Percentiles rank a stretch among this genome's conserved stretches.
These are phyloP conservation scores for Pichia kluyveri DNA, from an alignment of 805 yeast genomes.

Conservation along the genomic window DNA sequence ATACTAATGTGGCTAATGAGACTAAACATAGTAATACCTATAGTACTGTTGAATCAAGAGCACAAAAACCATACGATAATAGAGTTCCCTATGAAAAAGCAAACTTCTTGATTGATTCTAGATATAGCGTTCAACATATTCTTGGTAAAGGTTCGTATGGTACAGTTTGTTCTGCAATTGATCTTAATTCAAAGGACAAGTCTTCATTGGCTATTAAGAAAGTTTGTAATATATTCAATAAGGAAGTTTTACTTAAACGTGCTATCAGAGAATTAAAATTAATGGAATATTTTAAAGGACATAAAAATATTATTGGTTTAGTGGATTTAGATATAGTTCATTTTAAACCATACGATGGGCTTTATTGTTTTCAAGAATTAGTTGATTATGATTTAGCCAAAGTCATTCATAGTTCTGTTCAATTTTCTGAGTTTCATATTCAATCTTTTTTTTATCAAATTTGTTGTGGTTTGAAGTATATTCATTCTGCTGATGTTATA, in stretches of 20 bases:
- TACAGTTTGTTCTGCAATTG: conserved; percentile 68
- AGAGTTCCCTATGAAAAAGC: conserved; percentile 38
- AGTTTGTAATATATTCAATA: conserved; percentile 59
- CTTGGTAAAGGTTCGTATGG: conserved; percentile 87
- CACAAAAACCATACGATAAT: not conserved
- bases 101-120: conserved; percentile 51
- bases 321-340: conserved; percentile 66
- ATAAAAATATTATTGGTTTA: conserved; percentile 67
- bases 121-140: conserved; percentile 48
- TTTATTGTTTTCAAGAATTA: conserved; percentile 82
- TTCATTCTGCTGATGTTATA: conserved; percentile 86
- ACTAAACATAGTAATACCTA: not conserved
- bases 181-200: conserved; percentile 31
- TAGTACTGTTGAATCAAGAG: not conserved
- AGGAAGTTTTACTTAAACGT: conserved; percentile 60
- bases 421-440: conserved; percentile 77
- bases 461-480: conserved; percentile 76
- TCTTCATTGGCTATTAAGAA: conserved; percentile 67
- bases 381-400: conserved; percentile 74
- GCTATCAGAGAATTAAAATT: conserved; percentile 79
- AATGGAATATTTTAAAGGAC: conserved; percentile 79
- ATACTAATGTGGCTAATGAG: not conserved
- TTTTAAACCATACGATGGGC: conserved; percentile 66
- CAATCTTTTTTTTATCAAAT: conserved; percentile 72
- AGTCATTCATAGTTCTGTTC: conserved; percentile 70